phyloP scores from a whole-genome alignment of 2,329 filamentous ascomycete genomes.

The Alternaria sp. region DNA sequence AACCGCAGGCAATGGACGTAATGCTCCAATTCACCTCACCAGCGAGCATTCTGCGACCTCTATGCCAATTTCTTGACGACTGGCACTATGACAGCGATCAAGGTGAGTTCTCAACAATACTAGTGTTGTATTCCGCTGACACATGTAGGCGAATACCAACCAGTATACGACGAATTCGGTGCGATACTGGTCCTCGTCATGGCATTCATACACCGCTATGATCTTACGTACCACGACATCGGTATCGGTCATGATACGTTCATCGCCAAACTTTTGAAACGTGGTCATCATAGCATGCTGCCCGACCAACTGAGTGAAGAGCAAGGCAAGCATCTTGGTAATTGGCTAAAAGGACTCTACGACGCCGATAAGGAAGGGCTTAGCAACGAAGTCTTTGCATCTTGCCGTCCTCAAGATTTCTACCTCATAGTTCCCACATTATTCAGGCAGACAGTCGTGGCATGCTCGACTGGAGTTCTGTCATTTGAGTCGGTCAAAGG shows the following conservation, averaged over 20 bases:
- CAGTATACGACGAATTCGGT: constrained; percentile 86
- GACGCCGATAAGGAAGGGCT: constrained; percentile 72
- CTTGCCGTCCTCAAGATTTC: constrained; percentile 83
- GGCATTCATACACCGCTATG: constrained; percentile 79
- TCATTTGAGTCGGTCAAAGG: constrained; percentile 75
- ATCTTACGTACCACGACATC: constrained; percentile 69
- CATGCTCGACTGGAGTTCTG: constrained; percentile 70
- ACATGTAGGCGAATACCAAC: constrained; percentile 74
- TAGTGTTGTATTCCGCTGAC: constrained; percentile 20
- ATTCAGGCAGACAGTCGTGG: constrained; percentile 77
- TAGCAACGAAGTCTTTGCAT: constrained; percentile 81
- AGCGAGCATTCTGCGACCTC: constrained; percentile 72
- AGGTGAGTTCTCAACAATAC: constrained; percentile 45
- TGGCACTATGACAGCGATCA: constrained; percentile 87
- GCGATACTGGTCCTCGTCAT: constrained; percentile 76
- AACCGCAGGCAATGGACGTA: constrained; percentile 75
- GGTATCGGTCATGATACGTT: constrained; percentile 72
- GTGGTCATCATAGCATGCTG: constrained; percentile 65
- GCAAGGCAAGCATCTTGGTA: constrained; percentile 69
- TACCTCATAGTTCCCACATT: constrained; percentile 79
- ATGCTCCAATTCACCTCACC: constrained; percentile 78
- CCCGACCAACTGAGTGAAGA: constrained; percentile 71
- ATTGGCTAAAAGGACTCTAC: constrained; percentile 81
- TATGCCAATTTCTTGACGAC: constrained; percentile 78
- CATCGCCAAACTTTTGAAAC: constrained; percentile 70